These are phyloP conservation scores for Trichoderma arundinaceum DNA, from an alignment of 2,329 filamentous ascomycete genomes.

Conservation along the genomic window DNA sequence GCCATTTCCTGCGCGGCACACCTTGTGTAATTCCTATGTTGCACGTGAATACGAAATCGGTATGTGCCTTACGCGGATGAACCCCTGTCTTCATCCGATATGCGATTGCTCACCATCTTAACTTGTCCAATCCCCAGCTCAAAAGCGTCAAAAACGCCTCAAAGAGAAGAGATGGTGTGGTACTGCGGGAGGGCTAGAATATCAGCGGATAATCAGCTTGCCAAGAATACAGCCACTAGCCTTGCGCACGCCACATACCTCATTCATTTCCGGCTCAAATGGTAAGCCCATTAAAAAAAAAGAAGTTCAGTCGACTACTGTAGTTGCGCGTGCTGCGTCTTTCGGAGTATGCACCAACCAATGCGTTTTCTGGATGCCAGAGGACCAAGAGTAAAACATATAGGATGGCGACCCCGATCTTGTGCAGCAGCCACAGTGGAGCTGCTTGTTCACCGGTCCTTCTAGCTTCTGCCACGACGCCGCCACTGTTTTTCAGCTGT, in stretches of 20 bases:
- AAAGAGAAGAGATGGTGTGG: conserved; percentile 5
- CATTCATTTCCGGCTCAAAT: too few species aligned
- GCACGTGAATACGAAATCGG: too few species aligned
- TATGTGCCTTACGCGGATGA: too few species aligned
- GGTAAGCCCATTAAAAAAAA: too few species aligned
- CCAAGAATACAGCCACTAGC: background rate
- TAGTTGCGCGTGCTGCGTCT: too few species aligned
- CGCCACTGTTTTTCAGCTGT: too few species aligned
- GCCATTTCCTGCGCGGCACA: too few species aligned
- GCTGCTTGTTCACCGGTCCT: background rate
- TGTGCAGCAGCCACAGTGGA: conserved; percentile 3
- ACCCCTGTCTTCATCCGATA: too few species aligned
- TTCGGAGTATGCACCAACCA: background rate
- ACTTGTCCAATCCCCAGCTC: background rate
- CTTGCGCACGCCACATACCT: background rate
- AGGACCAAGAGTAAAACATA: background rate
- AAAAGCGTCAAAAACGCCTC: background rate
- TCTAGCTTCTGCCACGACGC: background rate
- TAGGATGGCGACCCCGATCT: background rate
- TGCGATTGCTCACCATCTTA: too few species aligned
- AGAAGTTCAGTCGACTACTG: too few species aligned
- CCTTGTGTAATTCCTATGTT: too few species aligned
- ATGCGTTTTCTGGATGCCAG: background rate
- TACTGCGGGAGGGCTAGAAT: background rate
- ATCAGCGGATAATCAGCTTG: background rate